phyloP scores from a whole-genome alignment of 176 grass and related monocot genomes.

The Hordeum marinum region DNA sequence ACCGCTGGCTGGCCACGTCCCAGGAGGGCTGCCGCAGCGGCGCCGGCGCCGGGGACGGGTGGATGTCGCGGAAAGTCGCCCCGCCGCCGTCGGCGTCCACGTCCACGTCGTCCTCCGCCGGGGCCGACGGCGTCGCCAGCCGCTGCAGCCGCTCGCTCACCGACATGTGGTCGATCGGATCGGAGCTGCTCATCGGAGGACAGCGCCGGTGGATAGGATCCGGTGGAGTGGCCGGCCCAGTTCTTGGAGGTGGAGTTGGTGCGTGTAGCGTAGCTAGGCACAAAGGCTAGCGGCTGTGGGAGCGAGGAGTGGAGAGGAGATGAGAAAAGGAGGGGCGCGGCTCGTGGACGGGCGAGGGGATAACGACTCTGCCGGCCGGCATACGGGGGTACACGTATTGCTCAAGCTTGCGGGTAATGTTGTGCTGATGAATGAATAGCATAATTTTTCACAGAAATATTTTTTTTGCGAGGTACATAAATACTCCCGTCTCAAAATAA shows the following conservation, averaged over 20 bases:
- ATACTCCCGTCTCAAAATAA: too few species aligned
- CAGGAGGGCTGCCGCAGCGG: slow-evolving; percentile 34
- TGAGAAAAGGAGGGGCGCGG: not conserved
- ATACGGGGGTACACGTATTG: not conserved
- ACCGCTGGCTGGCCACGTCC: slow-evolving; percentile 44
- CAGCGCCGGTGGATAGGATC: not conserved
- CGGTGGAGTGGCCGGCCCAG: not conserved
- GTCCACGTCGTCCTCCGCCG: slow-evolving; percentile 28
- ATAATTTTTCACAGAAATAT: too few species aligned
- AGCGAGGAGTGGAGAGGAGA: not conserved
- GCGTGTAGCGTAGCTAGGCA: not conserved
- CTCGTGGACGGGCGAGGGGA: not conserved
- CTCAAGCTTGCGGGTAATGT: not conserved
- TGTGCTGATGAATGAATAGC: too few species aligned
- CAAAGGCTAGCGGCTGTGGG: not conserved
- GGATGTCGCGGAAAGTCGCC: slow-evolving; percentile 54
- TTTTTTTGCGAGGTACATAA: too few species aligned
- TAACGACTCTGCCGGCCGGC: not conserved
- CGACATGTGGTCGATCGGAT: not conserved
- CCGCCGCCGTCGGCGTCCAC: not conserved
- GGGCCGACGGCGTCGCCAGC: not conserved
- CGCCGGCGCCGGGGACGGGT: slow-evolving; percentile 23
- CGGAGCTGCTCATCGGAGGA: not conserved
- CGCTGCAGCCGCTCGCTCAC: not conserved
- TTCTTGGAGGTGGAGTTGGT: slow-evolving; percentile 10